A percentile compares a stretch with the other conserved stretches of the same genome.
These are phyloP conservation scores for Phialophora expanda DNA, from an alignment of 2,329 filamentous ascomycete species.

Conservation along the genomic window DNA sequence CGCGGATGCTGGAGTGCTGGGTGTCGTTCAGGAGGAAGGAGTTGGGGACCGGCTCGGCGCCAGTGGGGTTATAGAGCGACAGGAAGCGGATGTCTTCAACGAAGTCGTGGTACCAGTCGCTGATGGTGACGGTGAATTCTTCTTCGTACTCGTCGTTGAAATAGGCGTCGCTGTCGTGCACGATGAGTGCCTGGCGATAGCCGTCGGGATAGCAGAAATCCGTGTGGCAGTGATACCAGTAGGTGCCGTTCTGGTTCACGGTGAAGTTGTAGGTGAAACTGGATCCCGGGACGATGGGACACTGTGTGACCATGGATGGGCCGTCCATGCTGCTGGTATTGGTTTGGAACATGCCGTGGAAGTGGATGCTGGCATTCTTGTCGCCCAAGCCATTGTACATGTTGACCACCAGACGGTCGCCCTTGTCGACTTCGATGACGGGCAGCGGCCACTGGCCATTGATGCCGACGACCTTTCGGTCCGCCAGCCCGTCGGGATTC, in stretches of 20 bases:
- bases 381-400: constrained; percentile 73
- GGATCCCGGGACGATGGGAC: constrained; percentile 66
- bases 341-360: constrained; percentile 78
- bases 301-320: constrained; percentile 69
- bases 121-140: constrained; percentile 70
- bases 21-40: constrained; percentile 72
- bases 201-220: constrained; percentile 70
- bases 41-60: constrained; percentile 69
- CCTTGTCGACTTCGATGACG: constrained; percentile 72
- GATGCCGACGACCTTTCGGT: constrained; percentile 68
- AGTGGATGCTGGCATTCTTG: constrained; percentile 70
- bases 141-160: constrained; percentile 60
- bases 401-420: constrained; percentile 72
- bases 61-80: constrained; percentile 58
- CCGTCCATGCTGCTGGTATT: constrained; percentile 78
- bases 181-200: constrained; percentile 67
- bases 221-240: constrained; percentile 72
- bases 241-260: constrained; percentile 60
- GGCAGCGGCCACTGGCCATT: constrained; percentile 78
- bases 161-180: constrained; percentile 64
- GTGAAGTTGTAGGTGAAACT: constrained; percentile 72
- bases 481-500: constrained; percentile 60
- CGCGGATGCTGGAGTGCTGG: constrained; percentile 60
- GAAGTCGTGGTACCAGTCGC: constrained; percentile 73
- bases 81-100: constrained; percentile 59